phyloP scores from a whole-genome alignment of 176 grass and related monocot genomes.

The Rhynchospora breviuscula region DNA sequence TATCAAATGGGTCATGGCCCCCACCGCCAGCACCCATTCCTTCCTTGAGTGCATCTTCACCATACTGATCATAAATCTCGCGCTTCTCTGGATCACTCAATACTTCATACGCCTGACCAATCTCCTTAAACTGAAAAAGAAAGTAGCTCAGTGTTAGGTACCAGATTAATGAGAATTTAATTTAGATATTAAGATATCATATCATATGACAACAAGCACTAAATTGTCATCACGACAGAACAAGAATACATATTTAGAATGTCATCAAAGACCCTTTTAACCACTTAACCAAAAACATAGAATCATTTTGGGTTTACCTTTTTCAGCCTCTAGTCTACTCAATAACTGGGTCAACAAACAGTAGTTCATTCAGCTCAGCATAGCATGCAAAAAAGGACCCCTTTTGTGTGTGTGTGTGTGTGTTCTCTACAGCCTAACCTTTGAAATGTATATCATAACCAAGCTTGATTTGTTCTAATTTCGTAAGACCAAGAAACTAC shows the following conservation, averaged over 20 bases:
- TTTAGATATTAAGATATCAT: neutral
- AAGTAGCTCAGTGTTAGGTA: neutral
- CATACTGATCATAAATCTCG: slow-evolving; percentile 83
- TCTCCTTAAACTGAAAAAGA: slow-evolving; percentile 83
- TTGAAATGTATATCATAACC: neutral
- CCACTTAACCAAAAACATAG: neutral
- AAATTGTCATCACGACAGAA: neutral
- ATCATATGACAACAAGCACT: neutral
- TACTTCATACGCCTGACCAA: slow-evolving; percentile 86
- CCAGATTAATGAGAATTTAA: neutral
- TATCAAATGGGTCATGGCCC: slow-evolving; percentile 79
- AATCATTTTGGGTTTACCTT: neutral
- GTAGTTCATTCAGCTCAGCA: neutral
- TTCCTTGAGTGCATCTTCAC: slow-evolving; percentile 92
- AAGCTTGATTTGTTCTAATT: neutral
- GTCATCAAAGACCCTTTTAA: neutral
- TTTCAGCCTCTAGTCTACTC: neutral
- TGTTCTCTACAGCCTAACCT: neutral
- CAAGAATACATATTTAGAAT: neutral
- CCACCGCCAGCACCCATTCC: slow-evolving; percentile 63
- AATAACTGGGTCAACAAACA: neutral
- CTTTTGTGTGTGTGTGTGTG: too few species aligned
- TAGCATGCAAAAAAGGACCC: neutral
- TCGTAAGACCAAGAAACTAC: neutral
- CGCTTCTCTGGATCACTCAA: slow-evolving; percentile 84